Percentiles rank a stretch among this genome's conserved stretches.
These are phyloP conservation scores for Botrytis galanthina DNA, from an alignment of 2,329 filamentous ascomycete species.

Conservation along the genomic window DNA sequence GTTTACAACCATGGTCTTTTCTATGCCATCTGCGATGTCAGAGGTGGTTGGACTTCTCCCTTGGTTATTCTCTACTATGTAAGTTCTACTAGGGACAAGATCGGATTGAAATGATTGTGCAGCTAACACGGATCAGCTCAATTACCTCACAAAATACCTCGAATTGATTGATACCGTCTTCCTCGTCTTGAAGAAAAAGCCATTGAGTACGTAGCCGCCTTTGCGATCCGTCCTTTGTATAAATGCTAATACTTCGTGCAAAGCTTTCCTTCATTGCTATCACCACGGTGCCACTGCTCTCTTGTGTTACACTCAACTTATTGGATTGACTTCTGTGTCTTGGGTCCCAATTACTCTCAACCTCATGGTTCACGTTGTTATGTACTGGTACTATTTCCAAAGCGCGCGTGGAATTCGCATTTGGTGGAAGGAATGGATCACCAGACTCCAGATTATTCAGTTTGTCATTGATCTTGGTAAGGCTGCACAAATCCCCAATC, in stretches of 20 bases:
- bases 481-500: conserved; percentile 20
- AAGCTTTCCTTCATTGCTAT: conserved; percentile 96
- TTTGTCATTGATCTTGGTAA: conserved; percentile 94
- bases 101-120: not conserved
- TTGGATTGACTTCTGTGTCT: conserved; percentile 87
- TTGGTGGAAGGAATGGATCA: conserved; percentile 99
- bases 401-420: conserved; percentile 90
- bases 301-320: conserved; percentile 95
- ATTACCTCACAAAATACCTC: conserved; percentile 97
- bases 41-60: conserved; percentile 91
- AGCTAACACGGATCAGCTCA: conserved; percentile 64
- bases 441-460: conserved; percentile 92
- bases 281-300: conserved; percentile 96
- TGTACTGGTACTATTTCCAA: conserved; percentile 99
- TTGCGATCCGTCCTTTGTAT: not conserved
- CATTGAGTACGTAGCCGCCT: conserved; percentile 61
- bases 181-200: conserved; percentile 99
- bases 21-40: conserved; percentile 75
- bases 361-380: conserved; percentile 91
- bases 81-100: conserved; percentile 44
- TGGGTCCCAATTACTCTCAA: conserved; percentile 95
- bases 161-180: conserved; percentile 95
- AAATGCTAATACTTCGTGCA: conserved; percentile 38
- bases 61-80: conserved; percentile 97
- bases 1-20: conserved; percentile 80